phyloP scores from a whole-genome alignment of 495 filamentous ascomycete genomes.

The Hypoxylon cercidicola region DNA sequence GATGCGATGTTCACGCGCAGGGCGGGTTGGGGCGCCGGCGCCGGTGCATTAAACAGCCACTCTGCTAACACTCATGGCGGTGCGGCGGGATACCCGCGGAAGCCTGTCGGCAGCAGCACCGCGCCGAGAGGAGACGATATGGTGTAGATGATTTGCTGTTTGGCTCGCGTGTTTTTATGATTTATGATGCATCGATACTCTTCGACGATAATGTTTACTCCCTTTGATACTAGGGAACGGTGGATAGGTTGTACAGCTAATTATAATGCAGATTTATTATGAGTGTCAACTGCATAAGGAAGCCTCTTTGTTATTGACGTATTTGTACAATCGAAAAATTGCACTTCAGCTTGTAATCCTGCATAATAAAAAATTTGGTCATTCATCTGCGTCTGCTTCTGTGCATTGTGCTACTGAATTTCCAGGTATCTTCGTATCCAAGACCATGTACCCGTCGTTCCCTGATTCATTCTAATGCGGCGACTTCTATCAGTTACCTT shows the following conservation, averaged over 20 bases:
- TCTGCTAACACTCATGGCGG: slow-evolving; percentile 12
- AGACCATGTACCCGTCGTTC: too few relatives aligned
- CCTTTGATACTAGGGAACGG: too few relatives aligned
- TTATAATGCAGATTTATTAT: not conserved
- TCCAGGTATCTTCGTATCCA: too few relatives aligned
- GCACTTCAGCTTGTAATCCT: too few relatives aligned
- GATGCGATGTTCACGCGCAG: slow-evolving; percentile 56
- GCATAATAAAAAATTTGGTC: too few relatives aligned
- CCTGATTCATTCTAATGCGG: too few relatives aligned
- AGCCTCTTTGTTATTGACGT: too few relatives aligned
- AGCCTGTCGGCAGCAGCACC: slow-evolving; percentile 31
- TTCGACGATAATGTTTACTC: not conserved
- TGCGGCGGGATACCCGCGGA: slow-evolving; percentile 25
- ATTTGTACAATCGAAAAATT: too few relatives aligned
- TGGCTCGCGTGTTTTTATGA: not conserved
- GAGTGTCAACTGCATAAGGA: not conserved
- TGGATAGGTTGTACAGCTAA: not conserved
- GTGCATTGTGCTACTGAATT: too few relatives aligned
- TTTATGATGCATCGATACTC: not conserved
- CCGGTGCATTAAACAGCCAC: slow-evolving; percentile 2
- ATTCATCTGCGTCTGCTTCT: too few relatives aligned
- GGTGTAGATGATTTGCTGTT: slow-evolving; percentile 23
- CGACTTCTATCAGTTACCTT: too few relatives aligned
- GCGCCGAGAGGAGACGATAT: slow-evolving; percentile 40
- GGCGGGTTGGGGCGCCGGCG: slow-evolving; percentile 57